These are phyloP conservation scores for Capronia epimyces DNA, from an alignment of 2,329 filamentous ascomycete species.

Conservation along the genomic window DNA sequence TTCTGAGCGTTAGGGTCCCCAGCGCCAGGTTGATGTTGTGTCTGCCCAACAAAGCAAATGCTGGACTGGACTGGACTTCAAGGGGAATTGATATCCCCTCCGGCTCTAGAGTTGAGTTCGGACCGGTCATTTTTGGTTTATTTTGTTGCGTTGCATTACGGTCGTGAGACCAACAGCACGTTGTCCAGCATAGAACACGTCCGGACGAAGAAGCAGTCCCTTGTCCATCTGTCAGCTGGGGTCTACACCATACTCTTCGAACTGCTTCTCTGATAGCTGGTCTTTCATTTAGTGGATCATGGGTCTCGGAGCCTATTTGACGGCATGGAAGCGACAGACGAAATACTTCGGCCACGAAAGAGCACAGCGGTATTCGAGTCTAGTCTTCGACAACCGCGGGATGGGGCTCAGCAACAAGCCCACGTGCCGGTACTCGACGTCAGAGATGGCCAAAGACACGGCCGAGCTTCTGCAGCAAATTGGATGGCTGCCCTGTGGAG, in stretches of 20 bases:
- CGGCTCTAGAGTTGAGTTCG: too few relatives aligned
- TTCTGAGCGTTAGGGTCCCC: too few relatives aligned
- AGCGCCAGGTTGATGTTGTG: too few relatives aligned
- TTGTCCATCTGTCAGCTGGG: too few relatives aligned
- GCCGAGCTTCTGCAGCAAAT: constrained; percentile 65
- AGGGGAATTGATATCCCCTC: too few relatives aligned
- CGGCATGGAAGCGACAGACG: constrained; percentile 77
- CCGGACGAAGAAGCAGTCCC: neutral
- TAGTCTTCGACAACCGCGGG: constrained; percentile 79
- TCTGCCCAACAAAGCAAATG: too few relatives aligned
- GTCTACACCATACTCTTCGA: neutral
- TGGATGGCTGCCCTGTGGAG: constrained; percentile 53
- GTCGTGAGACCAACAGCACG: neutral
- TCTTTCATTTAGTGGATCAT: constrained; percentile 60
- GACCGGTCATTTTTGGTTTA: too few relatives aligned
- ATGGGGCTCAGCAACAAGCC: constrained; percentile 77
- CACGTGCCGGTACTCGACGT: constrained; percentile 69
- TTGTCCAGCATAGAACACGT: neutral
- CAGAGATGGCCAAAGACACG: constrained; percentile 74
- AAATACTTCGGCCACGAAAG: constrained; percentile 69
- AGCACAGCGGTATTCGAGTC: constrained; percentile 61
- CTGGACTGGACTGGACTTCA: too few relatives aligned
- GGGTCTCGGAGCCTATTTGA: constrained; percentile 66
- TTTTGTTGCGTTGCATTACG: neutral
- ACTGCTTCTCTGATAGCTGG: neutral